These are phyloP conservation scores for Syzygium aqueum DNA, from an alignment of 345 rosid genomes.

Conservation along the genomic window DNA sequence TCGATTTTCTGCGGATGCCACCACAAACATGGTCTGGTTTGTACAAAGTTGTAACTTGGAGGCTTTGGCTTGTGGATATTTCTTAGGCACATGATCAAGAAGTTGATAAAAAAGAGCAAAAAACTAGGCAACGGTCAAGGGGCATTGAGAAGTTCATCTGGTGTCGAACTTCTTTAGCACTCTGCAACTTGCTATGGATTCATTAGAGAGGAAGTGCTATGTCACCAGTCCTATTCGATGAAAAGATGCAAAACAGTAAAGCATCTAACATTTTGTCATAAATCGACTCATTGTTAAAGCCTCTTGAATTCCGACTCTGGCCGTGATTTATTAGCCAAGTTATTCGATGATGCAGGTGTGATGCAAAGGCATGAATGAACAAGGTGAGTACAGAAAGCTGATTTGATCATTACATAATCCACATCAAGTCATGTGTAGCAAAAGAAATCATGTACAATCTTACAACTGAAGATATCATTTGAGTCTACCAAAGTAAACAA, in stretches of 20 bases:
- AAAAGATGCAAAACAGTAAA: rapidly evolving
- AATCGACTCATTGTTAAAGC: neutral
- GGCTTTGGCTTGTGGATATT: neutral
- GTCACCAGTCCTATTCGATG: neutral
- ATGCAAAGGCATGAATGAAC: neutral
- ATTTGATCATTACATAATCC: neutral
- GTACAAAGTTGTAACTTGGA: neutral
- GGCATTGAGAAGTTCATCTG: neutral
- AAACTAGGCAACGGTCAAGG: neutral
- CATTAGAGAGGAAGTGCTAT: neutral
- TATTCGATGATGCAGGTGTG: neutral
- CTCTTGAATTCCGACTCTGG: neutral
- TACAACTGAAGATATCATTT: neutral
- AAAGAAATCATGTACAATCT: neutral
- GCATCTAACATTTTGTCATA: neutral
- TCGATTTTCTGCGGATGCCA: neutral
- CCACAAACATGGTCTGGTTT: neutral
- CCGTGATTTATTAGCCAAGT: neutral
- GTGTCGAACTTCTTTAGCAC: neutral
- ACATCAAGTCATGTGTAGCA: neutral
- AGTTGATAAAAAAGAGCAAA: neutral
- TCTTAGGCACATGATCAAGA: neutral
- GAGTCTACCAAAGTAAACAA: neutral
- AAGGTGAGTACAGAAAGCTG: neutral
- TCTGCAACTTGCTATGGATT: neutral